Base-by-base conservation (phyloP, 1,284 basidiomycete genomes). In the Leccinum ponderosum region DNA sequence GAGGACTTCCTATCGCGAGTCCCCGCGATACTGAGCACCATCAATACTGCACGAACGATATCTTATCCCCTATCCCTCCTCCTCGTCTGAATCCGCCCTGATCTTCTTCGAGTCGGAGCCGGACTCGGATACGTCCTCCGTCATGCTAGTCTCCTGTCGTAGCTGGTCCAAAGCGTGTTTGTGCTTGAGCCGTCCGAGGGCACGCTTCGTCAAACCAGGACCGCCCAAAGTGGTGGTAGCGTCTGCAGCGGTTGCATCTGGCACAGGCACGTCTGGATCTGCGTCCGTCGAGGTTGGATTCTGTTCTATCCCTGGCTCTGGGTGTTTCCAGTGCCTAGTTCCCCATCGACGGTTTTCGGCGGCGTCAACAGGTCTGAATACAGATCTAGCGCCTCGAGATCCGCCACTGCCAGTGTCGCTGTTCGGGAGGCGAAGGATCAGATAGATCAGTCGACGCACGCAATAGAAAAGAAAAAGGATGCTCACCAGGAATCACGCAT, bases 331-430 rank as follows among this genome's bases (percentile, higher is more conserved):
- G 12, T 6, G 33, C 81, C 78, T 62, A 79, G 78, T 50, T 79
- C 78, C 3, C 67, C 76, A 31, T 84, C 81, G 22, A 76, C 73
- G 63, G 81, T 80, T 70, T 93, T 93, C 1, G 90, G 90, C 66
- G 91, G 75, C 14, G 82, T 77, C 0, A 76, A 73, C 17, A 93
- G 78, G 48, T 82, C 77, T 4, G 78, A 75, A 67, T 92, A 92
- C 2, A 91, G 74, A 57, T 89, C 84, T 3, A 91, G 76, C 3
- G 74, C 68, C 62, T 81, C 78, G 6, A 87, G 70, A 9, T 85
- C 83, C 8, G 77, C 78, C 4, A 69, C 56, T 4, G 20, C 20
- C 20, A 22, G 20, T 0, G 81, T 77, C 8, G 84, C 87, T 87
- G 67, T 54, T 59, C 37, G 62, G 22, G 8, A 63, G 14, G 42